These are phyloP conservation scores for Brassica cretica DNA, from an alignment of 345 rosid species.

Conservation along the genomic window DNA sequence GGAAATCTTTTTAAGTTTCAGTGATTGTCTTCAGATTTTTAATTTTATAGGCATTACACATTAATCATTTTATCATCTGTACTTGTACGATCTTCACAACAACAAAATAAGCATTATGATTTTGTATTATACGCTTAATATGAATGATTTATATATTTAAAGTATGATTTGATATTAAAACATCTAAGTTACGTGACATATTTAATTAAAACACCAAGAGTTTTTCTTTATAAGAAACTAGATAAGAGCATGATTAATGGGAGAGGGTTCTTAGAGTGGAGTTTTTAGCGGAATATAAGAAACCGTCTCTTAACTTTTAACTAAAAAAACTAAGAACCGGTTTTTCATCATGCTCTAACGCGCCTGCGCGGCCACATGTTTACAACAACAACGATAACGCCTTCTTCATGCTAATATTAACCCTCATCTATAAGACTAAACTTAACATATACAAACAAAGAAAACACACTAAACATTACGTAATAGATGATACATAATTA, in stretches of 20 bases:
- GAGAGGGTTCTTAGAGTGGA: too few species aligned
- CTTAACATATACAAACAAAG: background rate
- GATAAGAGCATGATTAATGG: too few species aligned
- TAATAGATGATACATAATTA: background rate
- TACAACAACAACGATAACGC: background rate
- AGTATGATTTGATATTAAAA: background rate
- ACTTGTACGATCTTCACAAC: background rate
- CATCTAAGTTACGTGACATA: background rate
- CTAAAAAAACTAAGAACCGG: too few species aligned
- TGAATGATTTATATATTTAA: background rate
- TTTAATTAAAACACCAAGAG: background rate
- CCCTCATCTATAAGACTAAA: background rate
- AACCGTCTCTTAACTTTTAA: too few species aligned
- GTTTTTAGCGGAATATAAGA: too few species aligned
- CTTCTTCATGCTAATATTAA: constrained; percentile 11
- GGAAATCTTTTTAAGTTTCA: constrained; percentile 28
- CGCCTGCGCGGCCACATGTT: constrained; percentile 2
- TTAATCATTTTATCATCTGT: background rate
- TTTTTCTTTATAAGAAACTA: background rate
- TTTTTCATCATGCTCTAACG: background rate
- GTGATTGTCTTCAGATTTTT: constrained; percentile 1
- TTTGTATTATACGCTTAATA: background rate
- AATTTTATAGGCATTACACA: background rate
- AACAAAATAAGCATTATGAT: background rate
- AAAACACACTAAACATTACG: constrained; percentile 18